A percentile compares a stretch with the other conserved stretches of the same genome.
phyloP scores from a whole-genome alignment of 2,329 filamentous ascomycete species.

The Trichoderma sp. region DNA sequence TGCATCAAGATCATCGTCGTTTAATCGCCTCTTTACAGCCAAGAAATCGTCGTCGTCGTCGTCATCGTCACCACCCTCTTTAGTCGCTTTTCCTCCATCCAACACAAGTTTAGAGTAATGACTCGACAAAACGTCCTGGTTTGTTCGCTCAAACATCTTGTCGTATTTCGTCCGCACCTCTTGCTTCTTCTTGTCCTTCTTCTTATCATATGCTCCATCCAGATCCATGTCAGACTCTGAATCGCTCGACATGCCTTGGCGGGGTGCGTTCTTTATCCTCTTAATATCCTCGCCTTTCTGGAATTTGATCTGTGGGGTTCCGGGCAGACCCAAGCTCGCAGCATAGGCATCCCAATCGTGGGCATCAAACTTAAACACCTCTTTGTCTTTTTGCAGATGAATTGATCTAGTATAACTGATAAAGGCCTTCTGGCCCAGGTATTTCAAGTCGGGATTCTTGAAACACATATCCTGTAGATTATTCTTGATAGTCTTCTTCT shows the following conservation, averaged over 20 bases:
- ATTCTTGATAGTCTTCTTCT: slow-evolving; percentile 81
- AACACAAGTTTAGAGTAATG: slow-evolving; percentile 88
- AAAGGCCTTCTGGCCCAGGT: slow-evolving; percentile 94
- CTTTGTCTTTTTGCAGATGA: slow-evolving; percentile 87
- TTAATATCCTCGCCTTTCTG: slow-evolving; percentile 87
- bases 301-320: slow-evolving; percentile 90
- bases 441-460: slow-evolving; percentile 90
- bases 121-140: slow-evolving; percentile 91
- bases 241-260: slow-evolving; percentile 64
- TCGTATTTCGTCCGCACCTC: slow-evolving; percentile 92
- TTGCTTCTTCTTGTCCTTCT: slow-evolving; percentile 62
- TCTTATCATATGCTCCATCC: slow-evolving; percentile 36
- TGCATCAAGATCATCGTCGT: slow-evolving; percentile 64
- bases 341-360: slow-evolving; percentile 86
- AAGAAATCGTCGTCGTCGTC: slow-evolving; percentile 76
- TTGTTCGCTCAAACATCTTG: slow-evolving; percentile 95
- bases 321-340: slow-evolving; percentile 81
- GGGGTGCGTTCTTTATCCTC: slow-evolving; percentile 80
- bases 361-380: slow-evolving; percentile 81
- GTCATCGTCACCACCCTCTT: slow-evolving; percentile 46
- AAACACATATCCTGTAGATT: slow-evolving; percentile 95
- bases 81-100: slow-evolving; percentile 46
- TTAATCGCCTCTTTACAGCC: slow-evolving; percentile 83
- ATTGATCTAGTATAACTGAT: slow-evolving; percentile 85
- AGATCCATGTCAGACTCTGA: slow-evolving; percentile 60